Percentiles rank a stretch among this genome's conserved stretches.
phyloP scores from a whole-genome alignment of 2,329 filamentous ascomycete genomes.

The Sclerotinia sclerotiorum region DNA sequence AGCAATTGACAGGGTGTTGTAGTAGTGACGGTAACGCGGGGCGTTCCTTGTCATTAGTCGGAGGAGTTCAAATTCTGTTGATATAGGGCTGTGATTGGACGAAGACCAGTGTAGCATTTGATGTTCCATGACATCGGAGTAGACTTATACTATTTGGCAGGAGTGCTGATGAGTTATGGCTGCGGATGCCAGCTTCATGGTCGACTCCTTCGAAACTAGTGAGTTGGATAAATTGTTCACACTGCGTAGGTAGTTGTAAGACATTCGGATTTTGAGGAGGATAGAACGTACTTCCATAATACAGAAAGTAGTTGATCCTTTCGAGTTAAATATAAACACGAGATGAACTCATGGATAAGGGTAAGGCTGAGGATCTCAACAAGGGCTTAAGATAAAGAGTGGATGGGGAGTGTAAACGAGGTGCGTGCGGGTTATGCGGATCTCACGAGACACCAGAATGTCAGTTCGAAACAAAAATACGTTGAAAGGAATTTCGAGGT shows the following conservation, averaged over 20 bases:
- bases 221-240: neutral
- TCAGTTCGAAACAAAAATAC: neutral
- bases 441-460: neutral
- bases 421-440: neutral
- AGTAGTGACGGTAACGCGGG: neutral
- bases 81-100: neutral
- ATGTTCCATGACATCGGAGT: conserved; percentile 8
- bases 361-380: conserved; percentile 13
- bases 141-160: neutral
- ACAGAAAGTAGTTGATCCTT: neutral
- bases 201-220: neutral
- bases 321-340: conserved; percentile 7
- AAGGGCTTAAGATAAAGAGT: neutral
- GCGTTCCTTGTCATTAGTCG: conserved; percentile 4
- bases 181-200: neutral
- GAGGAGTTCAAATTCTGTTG: neutral
- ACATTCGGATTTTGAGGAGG: neutral
- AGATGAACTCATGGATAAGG: conserved; percentile 19
- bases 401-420: conserved; percentile 13
- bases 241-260: conserved; percentile 1
- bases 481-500: neutral
- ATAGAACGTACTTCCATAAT: neutral
- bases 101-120: neutral
- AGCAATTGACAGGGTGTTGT: conserved; percentile 2
- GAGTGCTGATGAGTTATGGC: conserved; percentile 3